Conservation (phyloP, 192 early-diverging fungal species). For the Pecoramyces ruminantium region DNA sequence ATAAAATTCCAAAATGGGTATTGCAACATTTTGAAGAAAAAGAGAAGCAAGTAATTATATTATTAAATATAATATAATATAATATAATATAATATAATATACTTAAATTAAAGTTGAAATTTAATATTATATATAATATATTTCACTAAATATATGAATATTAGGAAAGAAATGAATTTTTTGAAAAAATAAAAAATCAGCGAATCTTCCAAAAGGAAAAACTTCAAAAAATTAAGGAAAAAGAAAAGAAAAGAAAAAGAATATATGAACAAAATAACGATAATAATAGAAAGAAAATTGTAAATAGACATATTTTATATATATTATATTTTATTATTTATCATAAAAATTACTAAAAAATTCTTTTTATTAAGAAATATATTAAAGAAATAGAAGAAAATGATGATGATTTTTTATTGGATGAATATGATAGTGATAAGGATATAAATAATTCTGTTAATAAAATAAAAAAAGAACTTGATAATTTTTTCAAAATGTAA, state of each 20-base stretch:
- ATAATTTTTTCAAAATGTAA: background rate
- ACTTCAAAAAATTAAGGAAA: background rate
- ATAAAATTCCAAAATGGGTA: background rate
- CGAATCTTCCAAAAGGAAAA: background rate
- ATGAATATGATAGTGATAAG: background rate
- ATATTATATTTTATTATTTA: no score
- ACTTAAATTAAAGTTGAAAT: no score
- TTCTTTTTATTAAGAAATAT: no score
- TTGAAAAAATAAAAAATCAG: background rate
- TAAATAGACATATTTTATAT: no score
- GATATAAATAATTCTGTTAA: background rate
- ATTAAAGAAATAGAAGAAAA: background rate
- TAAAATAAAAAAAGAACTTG: background rate
- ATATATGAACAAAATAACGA: background rate
- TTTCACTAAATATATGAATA: background rate
- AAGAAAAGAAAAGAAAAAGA: background rate
- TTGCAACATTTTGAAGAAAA: background rate
- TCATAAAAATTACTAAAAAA: no score
- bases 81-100: no score
- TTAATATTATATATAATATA: no score
- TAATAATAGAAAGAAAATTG: background rate
- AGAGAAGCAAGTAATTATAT: background rate
- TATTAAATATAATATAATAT: no score
- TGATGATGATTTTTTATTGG: background rate
- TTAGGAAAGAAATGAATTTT: background rate